These are phyloP conservation scores for Hypoxylon sp. DNA, from an alignment of 2,329 filamentous ascomycete genomes.

Conservation along the genomic window DNA sequence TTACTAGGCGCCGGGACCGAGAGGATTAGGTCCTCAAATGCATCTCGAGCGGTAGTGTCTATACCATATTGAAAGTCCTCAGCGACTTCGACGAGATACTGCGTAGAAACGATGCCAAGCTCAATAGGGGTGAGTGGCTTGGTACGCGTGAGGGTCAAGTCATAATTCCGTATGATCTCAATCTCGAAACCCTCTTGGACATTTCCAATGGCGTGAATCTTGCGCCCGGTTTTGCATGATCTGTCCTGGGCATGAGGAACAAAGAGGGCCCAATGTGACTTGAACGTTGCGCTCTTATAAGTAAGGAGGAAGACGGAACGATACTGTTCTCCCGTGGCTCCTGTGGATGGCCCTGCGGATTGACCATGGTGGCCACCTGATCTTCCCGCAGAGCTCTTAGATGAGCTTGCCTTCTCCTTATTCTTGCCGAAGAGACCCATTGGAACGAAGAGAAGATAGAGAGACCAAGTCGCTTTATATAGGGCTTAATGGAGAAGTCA, in stretches of 20 bases:
- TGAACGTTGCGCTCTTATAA: background rate
- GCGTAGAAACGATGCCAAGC: background rate
- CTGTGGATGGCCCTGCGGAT: background rate
- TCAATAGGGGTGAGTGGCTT: background rate
- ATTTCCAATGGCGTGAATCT: background rate
- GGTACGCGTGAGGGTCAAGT: background rate
- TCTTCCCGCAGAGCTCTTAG: background rate
- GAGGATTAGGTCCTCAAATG: background rate
- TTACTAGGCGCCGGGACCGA: background rate
- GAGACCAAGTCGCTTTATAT: background rate
- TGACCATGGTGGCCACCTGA: background rate
- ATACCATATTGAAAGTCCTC: background rate
- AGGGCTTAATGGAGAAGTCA: background rate
- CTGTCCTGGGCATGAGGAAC: background rate
- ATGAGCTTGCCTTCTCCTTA: background rate
- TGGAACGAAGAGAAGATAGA: background rate
- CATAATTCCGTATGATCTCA: background rate
- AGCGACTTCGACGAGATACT: background rate
- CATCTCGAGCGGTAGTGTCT: background rate
- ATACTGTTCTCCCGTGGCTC: background rate
- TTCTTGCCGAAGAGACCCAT: background rate
- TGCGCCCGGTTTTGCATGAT: background rate
- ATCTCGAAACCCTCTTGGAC: background rate
- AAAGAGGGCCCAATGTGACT: background rate
- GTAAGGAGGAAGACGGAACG: background rate